These are phyloP conservation scores for Coccinonectria pachysandricola DNA, from an alignment of 2,329 filamentous ascomycete species.

Conservation along the genomic window DNA sequence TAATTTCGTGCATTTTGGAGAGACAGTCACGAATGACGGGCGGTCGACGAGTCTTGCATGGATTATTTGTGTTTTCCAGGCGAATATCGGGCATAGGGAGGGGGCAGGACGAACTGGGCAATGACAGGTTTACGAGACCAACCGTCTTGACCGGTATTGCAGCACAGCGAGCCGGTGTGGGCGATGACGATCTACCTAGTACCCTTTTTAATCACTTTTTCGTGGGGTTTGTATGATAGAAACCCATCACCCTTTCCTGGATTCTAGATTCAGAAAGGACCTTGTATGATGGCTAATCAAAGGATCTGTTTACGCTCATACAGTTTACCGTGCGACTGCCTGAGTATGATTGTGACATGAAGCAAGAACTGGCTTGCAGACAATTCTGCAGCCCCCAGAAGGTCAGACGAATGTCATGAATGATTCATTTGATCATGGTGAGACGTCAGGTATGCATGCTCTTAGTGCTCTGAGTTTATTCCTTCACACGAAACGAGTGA, in stretches of 20 bases:
- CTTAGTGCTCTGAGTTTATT: no score
- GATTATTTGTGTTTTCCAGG: conserved; percentile 17
- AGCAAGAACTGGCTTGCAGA: no score
- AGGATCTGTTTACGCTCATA: no score
- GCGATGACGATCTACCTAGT: conserved; percentile 21
- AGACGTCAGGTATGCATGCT: no score
- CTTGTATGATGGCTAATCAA: no score
- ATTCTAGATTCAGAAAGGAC: no score
- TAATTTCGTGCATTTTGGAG: conserved; percentile 18
- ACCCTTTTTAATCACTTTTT: conserved; percentile 22
- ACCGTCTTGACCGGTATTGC: conserved; percentile 15
- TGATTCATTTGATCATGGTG: no score
- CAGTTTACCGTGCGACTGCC: no score
- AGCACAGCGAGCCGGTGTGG: conserved; percentile 10
- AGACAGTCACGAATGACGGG: conserved; percentile 18
- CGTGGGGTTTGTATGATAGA: conserved; percentile 21
- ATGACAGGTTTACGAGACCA: conserved; percentile 16
- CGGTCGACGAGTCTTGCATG: conserved; percentile 20
- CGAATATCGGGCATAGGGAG: conserved; percentile 20
- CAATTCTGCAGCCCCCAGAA: no score
- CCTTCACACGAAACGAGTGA: no score
- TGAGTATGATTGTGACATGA: no score
- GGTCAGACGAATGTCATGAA: no score
- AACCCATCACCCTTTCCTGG: conserved; percentile 7
- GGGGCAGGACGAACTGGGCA: conserved; percentile 16